A percentile compares a stretch with the other conserved stretches of the same genome.
Evolutionary conservation across 169 alveolate genomes (phyloP).

Genomic region (Babesia bigemina): DNA sequence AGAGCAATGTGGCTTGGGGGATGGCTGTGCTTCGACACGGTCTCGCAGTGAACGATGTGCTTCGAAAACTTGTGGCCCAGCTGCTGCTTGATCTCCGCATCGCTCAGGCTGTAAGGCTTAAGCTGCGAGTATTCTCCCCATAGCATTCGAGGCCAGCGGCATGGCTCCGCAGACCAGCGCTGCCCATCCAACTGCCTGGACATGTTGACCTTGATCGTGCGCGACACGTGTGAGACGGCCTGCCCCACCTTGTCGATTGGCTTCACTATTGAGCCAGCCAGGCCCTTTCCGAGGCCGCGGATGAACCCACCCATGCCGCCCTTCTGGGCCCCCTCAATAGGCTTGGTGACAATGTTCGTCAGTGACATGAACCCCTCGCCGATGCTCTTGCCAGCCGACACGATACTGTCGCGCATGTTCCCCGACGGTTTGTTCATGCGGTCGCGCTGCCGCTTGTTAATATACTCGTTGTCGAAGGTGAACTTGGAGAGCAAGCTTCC

Average conservation of each 20-base stretch:
- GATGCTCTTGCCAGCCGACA: slow-evolving; percentile 83
- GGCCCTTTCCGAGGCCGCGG: slow-evolving; percentile 89
- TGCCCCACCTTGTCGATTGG: slow-evolving; percentile 90
- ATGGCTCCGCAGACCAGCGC: slow-evolving; percentile 64
- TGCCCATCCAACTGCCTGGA: slow-evolving; percentile 56
- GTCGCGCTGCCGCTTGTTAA: slow-evolving; percentile 84
- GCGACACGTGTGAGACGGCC: slow-evolving; percentile 87
- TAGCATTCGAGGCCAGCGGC: slow-evolving; percentile 87
- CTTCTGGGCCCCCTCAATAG: slow-evolving; percentile 90
- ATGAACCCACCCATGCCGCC: slow-evolving; percentile 89
- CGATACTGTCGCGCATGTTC: slow-evolving; percentile 84
- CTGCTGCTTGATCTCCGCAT: slow-evolving; percentile 81
- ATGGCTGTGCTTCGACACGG: slow-evolving; percentile 57
- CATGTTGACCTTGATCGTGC: slow-evolving; percentile 87
- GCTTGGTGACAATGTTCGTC: slow-evolving; percentile 87
- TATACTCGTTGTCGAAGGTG: slow-evolving; percentile 88
- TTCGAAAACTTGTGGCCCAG: slow-evolving; percentile 78
- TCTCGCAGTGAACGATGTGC: slow-evolving; percentile 75
- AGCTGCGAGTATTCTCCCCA: slow-evolving; percentile 82
- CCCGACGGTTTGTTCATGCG: slow-evolving; percentile 69
- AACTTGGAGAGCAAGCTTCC: slow-evolving; percentile 84
- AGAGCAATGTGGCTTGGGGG: slow-evolving; percentile 56
- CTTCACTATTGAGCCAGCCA: slow-evolving; percentile 89
- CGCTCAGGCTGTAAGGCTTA: slow-evolving; percentile 74
- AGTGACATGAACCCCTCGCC: slow-evolving; percentile 88